Evolutionary conservation across 805 yeast species (phyloP), one percentile per base, ranked within the genome.

Genomic region (Wickerhamiella cacticola): DNA sequence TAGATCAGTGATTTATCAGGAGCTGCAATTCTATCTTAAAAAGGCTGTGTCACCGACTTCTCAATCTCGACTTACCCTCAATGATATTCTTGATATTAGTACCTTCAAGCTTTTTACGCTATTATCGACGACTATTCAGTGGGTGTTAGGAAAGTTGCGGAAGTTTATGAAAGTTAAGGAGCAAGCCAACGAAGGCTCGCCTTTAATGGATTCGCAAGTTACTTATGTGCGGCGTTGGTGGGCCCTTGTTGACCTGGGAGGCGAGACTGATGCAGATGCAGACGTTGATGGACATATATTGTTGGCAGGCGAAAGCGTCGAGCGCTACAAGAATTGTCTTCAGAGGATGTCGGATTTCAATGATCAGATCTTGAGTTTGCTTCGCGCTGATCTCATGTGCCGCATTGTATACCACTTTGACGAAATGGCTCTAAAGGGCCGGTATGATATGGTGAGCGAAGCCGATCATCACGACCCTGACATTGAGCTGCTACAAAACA

Each of bases 391-490:
- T 54, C 60, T 79, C 43, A 66, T 81, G 52, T 67, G 71, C 49
- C 70, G 76, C 50, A 68, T 73, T 2, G 68, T 78, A 16, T 75
- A 73, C 60, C 72, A 70, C 55, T 65, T 79, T 18, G 70, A 72
- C 10, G 68, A 66, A 36, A 72, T 80, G 41, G 69, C 73, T 53
- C 58, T 60, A 31, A 70, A 68, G 38, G 71, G 72, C 35, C 71
- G 68, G 31, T 79, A 79, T 75, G 65, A 69, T 55, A 73, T 74
- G 18, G 61, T 61, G 8, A 66, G 69, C 31, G 77, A 76, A 53
- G 71, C 76, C 1, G 80, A 78, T 10, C 83, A 79, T 53, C 71
- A 79, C 5, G 85, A 79, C 54, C 66, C 70, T 12, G 71, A 62
- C 55, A 70, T 80, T 23, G 72, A 74, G 18, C 62, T 67, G 46